These are phyloP conservation scores for Thozetella sp. DNA, from an alignment of 495 filamentous ascomycete genomes.

Conservation along the genomic window DNA sequence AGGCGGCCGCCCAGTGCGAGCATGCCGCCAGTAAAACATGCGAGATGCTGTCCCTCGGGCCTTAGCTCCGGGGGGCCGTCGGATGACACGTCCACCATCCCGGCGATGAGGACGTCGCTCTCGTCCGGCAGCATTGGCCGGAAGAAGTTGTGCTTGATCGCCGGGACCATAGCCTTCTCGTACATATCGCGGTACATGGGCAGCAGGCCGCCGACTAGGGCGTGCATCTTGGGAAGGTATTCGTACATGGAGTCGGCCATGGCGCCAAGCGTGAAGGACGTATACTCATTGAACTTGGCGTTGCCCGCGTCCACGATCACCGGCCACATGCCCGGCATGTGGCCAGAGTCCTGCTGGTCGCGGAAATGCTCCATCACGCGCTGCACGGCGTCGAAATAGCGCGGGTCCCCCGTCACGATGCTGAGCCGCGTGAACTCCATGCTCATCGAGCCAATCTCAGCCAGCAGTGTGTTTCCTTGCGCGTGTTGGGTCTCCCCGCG, in stretches of 20 bases:
- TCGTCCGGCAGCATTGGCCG: slow-evolving; percentile 49
- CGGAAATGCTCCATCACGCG: slow-evolving; percentile 76
- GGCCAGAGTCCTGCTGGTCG: slow-evolving; percentile 59
- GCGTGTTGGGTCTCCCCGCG: slow-evolving; percentile 21
- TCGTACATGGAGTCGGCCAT: slow-evolving; percentile 78
- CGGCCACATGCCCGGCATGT: slow-evolving; percentile 60
- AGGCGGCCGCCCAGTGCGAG: slow-evolving; percentile 71
- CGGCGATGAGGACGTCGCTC: slow-evolving; percentile 42
- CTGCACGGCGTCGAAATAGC: slow-evolving; percentile 81
- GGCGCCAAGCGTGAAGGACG: slow-evolving; percentile 64
- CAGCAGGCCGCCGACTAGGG: slow-evolving; percentile 67
- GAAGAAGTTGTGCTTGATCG: slow-evolving; percentile 66
- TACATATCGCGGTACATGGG: slow-evolving; percentile 76
- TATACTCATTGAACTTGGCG: slow-evolving; percentile 19
- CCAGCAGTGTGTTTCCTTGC: slow-evolving; percentile 22
- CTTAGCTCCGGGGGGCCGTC: slow-evolving; percentile 63
- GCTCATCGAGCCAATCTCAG: slow-evolving; percentile 71
- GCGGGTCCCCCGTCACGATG: slow-evolving; percentile 72
- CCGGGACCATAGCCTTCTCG: slow-evolving; percentile 58
- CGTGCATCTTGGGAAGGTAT: slow-evolving; percentile 70
- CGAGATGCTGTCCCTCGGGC: slow-evolving; percentile 22
- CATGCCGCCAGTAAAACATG: slow-evolving; percentile 80
- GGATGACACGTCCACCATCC: slow-evolving; percentile 61
- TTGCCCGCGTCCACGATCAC: slow-evolving; percentile 23
- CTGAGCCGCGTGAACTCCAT: slow-evolving; percentile 80